A percentile compares a stretch with the other conserved stretches of the same genome.
Conservation (phyloP, 2,329 filamentous ascomycete species). For the Cladobotryum protrusum region DNA sequence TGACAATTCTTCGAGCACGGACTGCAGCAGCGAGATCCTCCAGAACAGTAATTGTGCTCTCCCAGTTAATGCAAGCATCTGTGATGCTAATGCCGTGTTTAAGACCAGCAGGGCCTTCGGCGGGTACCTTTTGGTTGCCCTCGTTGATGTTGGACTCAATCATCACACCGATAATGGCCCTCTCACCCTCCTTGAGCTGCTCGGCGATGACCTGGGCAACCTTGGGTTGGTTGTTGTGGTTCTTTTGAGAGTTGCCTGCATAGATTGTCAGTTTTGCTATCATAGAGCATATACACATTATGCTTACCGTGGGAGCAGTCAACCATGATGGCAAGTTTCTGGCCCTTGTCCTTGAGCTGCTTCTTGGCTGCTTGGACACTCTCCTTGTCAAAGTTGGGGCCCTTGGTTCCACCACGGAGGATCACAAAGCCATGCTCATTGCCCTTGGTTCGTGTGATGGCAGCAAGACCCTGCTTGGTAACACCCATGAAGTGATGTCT, state of each 20-base stretch:
- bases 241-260: conserved; percentile 88
- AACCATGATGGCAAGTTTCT: conserved; percentile 89
- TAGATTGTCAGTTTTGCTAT: conserved; percentile 6
- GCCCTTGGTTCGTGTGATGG: conserved; percentile 86
- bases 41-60: conserved; percentile 71
- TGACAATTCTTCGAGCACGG: conserved; percentile 59
- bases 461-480: conserved; percentile 92
- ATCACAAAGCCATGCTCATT: conserved; percentile 99
- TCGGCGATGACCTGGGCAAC: conserved; percentile 77
- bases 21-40: conserved; percentile 84
- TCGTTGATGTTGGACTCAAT: conserved; percentile 98
- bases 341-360: conserved; percentile 71
- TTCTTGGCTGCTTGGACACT: conserved; percentile 76
- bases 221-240: conserved; percentile 95
- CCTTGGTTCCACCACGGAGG: conserved; percentile 81
- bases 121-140: conserved; percentile 78
- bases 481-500: conserved; percentile 98
- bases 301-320: conserved; percentile 92
- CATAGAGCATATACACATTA: background rate
- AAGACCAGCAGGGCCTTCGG: conserved; percentile 69
- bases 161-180: conserved; percentile 91
- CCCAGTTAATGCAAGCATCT: conserved; percentile 94
- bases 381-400: conserved; percentile 87
- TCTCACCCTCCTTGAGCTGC: conserved; percentile 82
- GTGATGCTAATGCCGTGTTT: conserved; percentile 93